A percentile compares a stretch with the other conserved stretches of the same genome.
phyloP scores from a whole-genome alignment of 768 basidiomycete genomes.

The Boletus barrowsii region DNA sequence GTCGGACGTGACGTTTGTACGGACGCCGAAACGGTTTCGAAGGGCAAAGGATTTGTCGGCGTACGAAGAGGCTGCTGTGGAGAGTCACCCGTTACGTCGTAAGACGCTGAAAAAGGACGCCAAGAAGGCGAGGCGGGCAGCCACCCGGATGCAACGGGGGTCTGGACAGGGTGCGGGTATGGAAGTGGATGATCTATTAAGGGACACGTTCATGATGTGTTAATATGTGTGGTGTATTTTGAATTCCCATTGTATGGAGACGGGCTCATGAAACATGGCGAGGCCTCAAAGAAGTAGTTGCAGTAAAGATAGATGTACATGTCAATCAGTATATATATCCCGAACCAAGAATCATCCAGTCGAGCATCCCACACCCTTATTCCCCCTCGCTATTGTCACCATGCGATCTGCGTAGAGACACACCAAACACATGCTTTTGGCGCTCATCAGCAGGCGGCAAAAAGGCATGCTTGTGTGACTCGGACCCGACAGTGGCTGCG shows the following conservation, averaged over 20 bases:
- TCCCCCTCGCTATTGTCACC: neutral
- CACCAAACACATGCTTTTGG: slow-evolving; percentile 1
- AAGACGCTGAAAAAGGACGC: slow-evolving; percentile 60
- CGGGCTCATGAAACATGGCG: too few relatives aligned
- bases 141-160: slow-evolving; percentile 26
- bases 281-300: too few relatives aligned
- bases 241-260: neutral
- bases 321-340: too few relatives aligned
- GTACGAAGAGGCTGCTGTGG: slow-evolving; percentile 49
- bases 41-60: slow-evolving; percentile 51
- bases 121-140: slow-evolving; percentile 58
- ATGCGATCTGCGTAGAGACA: slow-evolving; percentile 3
- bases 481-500: slow-evolving; percentile 39
- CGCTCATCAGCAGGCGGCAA: neutral
- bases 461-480: slow-evolving; percentile 8
- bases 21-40: slow-evolving; percentile 58
- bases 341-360: too few relatives aligned
- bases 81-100: slow-evolving; percentile 48
- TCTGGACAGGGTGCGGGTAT: slow-evolving; percentile 20
- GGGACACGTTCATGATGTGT: slow-evolving; percentile 22
- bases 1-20: slow-evolving; percentile 1
- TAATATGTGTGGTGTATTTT: neutral
- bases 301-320: too few relatives aligned
- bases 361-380: too few relatives aligned
- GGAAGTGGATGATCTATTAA: slow-evolving; percentile 27